Evolutionary conservation across 805 yeast genomes (phyloP).

Genomic region (Barnettozyma siamensis): DNA sequence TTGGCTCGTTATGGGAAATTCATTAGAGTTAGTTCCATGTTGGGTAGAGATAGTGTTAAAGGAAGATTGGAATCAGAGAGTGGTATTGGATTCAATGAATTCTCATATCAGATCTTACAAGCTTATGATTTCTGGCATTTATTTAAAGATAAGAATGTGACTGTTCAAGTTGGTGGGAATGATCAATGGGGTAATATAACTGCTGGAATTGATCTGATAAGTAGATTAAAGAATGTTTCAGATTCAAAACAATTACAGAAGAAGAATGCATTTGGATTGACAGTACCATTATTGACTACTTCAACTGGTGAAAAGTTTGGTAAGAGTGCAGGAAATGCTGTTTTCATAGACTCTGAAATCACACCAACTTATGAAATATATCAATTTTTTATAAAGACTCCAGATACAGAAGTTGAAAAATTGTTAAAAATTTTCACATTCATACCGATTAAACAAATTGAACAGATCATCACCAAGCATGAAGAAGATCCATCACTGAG

Average conservation of each 20-base stretch:
- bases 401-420: slow-evolving; percentile 68
- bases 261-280: slow-evolving; percentile 58
- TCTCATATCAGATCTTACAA: slow-evolving; percentile 86
- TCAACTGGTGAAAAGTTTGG: slow-evolving; percentile 92
- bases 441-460: slow-evolving; percentile 58
- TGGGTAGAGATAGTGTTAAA: slow-evolving; percentile 82
- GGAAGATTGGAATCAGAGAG: slow-evolving; percentile 59
- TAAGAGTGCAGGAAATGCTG: slow-evolving; percentile 94
- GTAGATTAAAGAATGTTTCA: slow-evolving; percentile 40
- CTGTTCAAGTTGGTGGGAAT: slow-evolving; percentile 87
- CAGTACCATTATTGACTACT: slow-evolving; percentile 86
- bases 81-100: slow-evolving; percentile 92
- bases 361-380: slow-evolving; percentile 80
- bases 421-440: slow-evolving; percentile 76
- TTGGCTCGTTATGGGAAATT: slow-evolving; percentile 69
- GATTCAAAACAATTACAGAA: slow-evolving; percentile 8
- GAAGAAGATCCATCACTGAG: slow-evolving; percentile 53
- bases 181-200: slow-evolving; percentile 99
- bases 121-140: slow-evolving; percentile 91
- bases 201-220: slow-evolving; percentile 87
- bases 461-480: slow-evolving; percentile 48
- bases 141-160: slow-evolving; percentile 50
- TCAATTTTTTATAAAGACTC: slow-evolving; percentile 76
- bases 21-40: slow-evolving; percentile 80
- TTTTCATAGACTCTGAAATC: slow-evolving; percentile 69